These are phyloP conservation scores for Sporopachydermia cereana DNA, from an alignment of 1,139 yeast genomes.

Conservation along the genomic window DNA sequence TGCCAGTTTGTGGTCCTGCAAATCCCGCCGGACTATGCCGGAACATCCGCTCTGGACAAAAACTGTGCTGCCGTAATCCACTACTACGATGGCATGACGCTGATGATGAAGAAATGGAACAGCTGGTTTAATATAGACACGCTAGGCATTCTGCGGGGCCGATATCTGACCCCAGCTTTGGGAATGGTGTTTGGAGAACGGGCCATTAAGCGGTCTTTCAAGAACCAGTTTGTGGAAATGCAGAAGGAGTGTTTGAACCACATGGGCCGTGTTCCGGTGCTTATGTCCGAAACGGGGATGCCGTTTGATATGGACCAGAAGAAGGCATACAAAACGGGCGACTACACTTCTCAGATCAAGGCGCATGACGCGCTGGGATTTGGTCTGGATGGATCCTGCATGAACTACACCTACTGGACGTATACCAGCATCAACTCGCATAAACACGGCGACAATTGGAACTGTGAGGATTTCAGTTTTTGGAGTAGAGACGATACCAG, in stretches of 20 bases:
- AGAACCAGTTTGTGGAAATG: constrained; percentile 54
- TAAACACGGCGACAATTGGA: constrained; percentile 85
- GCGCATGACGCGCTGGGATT: constrained; percentile 76
- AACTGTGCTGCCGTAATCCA: constrained; percentile 75
- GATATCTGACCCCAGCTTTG: constrained; percentile 61
- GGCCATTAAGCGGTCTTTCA: constrained; percentile 61
- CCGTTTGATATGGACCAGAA: constrained; percentile 89
- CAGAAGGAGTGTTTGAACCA: constrained; percentile 45
- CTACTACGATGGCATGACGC: constrained; percentile 85
- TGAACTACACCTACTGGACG: constrained; percentile 80
- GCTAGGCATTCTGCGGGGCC: constrained; percentile 74
- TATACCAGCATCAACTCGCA: constrained; percentile 65
- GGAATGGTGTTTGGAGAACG: constrained; percentile 73
- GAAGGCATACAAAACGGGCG: constrained; percentile 50
- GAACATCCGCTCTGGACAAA: constrained; percentile 44
- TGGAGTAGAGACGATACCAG: constrained; percentile 60
- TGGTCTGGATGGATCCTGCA: constrained; percentile 62
- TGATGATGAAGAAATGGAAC: constrained; percentile 63
- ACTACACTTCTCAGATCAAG: constrained; percentile 58
- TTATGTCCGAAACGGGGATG: constrained; percentile 93
- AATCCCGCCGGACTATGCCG: constrained; percentile 57
- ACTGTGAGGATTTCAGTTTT: constrained; percentile 83
- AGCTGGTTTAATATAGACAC: constrained; percentile 74
- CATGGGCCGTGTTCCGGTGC: constrained; percentile 56
- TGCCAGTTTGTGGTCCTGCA: constrained; percentile 81